phyloP scores from a whole-genome alignment of 768 basidiomycete genomes.

The Suillus tomentosus region DNA sequence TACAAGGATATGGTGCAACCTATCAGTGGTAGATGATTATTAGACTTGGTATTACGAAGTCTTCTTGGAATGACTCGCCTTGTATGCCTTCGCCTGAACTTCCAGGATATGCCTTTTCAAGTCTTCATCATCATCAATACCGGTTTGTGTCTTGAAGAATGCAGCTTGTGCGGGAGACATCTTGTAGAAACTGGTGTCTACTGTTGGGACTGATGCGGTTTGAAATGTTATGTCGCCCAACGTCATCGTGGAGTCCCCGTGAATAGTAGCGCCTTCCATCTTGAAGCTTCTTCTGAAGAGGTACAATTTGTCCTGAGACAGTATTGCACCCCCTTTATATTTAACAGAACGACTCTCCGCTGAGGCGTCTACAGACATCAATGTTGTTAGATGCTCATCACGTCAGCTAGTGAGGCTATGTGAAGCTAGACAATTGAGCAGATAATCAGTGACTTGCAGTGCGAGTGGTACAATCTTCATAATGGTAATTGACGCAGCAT shows the following conservation, averaged over 20 bases:
- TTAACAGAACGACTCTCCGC: background rate
- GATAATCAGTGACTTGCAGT: no score
- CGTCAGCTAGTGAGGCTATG: background rate
- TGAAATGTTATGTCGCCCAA: background rate
- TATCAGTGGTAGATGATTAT: background rate
- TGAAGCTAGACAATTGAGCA: no score
- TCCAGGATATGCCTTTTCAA: conserved; percentile 29
- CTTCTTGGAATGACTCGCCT: conserved; percentile 13
- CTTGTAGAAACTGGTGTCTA: background rate
- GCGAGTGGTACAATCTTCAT: no score
- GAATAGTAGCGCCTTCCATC: background rate
- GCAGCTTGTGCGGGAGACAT: conserved; percentile 12
- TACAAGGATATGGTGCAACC: conserved; percentile 26
- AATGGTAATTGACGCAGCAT: no score
- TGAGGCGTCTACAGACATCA: background rate
- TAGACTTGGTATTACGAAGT: background rate
- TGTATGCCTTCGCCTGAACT: conserved; percentile 30
- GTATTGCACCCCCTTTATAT: background rate
- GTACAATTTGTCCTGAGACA: background rate
- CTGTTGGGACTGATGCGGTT: background rate
- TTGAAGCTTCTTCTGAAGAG: no score
- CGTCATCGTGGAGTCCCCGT: background rate
- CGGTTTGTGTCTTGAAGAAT: conserved; percentile 28
- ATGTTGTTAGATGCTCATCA: no score
- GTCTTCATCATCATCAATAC: conserved; percentile 28